Evolutionary conservation across 352 stramenopile genomes (phyloP).

Genomic region (Phytophthora niederhauseri): DNA sequence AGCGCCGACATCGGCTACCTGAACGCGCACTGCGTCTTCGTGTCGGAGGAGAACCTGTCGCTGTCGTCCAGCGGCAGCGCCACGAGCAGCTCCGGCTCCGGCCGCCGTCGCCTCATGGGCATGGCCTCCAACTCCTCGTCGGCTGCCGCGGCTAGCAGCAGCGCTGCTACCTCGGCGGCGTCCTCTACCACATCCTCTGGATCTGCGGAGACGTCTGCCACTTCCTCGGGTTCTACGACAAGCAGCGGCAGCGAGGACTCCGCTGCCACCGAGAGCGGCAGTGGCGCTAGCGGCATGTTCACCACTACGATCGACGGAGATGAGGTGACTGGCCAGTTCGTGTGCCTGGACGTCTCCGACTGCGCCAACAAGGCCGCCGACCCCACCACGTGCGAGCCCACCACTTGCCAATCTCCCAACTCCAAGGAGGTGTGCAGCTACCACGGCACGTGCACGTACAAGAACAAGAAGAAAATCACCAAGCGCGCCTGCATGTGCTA

Average conservation of each 20-base stretch:
- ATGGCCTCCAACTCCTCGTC: constrained; percentile 19
- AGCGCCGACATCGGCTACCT: constrained; percentile 70
- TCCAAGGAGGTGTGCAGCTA: constrained; percentile 65
- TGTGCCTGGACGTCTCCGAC: constrained; percentile 63
- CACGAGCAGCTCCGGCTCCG: constrained; percentile 24
- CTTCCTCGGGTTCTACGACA: constrained; percentile 9
- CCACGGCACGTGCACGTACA: constrained; percentile 79
- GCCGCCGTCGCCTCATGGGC: constrained; percentile 30
- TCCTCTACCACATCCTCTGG: constrained; percentile 5
- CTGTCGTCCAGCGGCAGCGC: constrained; percentile 28
- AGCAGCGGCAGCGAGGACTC: constrained; percentile 28
- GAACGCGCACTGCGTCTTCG: constrained; percentile 86
- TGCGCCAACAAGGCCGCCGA: constrained; percentile 64
- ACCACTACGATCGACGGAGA: constrained; percentile 62
- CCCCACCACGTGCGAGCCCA: constrained; percentile 43
- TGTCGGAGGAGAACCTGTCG: constrained; percentile 56
- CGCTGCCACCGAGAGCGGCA: constrained; percentile 31
- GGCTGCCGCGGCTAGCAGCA: constrained; percentile 15
- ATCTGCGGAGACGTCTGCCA: constrained; percentile 7
- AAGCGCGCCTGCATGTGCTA: constrained; percentile 63
- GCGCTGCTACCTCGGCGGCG: neutral
- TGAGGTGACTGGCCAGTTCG: constrained; percentile 58
- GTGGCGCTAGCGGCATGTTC: constrained; percentile 41
- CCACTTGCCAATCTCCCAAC: constrained; percentile 42
- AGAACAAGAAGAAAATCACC: constrained; percentile 60